A percentile compares a stretch with the other conserved stretches of the same genome.
Evolutionary conservation across 352 stramenopile species (phyloP).

Genomic region (Globisporangium apiculatum): DNA sequence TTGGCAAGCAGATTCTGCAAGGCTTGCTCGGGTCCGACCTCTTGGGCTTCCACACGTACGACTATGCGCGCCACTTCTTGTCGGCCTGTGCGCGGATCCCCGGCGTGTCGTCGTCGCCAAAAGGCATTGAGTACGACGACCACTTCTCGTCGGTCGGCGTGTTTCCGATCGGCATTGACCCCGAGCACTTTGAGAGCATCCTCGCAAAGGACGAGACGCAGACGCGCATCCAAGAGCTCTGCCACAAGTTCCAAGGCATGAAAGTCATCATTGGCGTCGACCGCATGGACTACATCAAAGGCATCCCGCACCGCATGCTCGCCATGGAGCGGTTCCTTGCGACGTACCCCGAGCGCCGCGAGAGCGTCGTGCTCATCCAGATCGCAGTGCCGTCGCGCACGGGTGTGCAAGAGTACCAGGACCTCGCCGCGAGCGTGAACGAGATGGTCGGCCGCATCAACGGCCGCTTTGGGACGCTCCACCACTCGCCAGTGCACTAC

Average conservation of each 20-base stretch:
- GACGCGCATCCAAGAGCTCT: conserved; percentile 56
- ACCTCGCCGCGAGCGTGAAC: conserved; percentile 72
- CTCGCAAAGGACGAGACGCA: conserved; percentile 42
- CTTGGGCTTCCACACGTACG: conserved; percentile 84
- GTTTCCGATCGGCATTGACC: conserved; percentile 82
- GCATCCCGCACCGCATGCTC: conserved; percentile 84
- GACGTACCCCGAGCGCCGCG: conserved; percentile 78
- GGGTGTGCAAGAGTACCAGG: conserved; percentile 51
- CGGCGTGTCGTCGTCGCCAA: conserved; percentile 57
- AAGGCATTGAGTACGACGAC: conserved; percentile 63
- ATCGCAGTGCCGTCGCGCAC: conserved; percentile 89
- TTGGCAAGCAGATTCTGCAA: conserved; percentile 63
- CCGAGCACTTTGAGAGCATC: conserved; percentile 70
- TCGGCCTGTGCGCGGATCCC: conserved; percentile 73
- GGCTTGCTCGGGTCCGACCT: conserved; percentile 80
- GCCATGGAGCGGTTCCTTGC: conserved; percentile 72
- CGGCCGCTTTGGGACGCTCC: conserved; percentile 75
- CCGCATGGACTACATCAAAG: conserved; percentile 84
- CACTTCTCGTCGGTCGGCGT: conserved; percentile 84
- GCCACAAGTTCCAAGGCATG: conserved; percentile 57
- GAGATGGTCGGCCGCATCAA: conserved; percentile 88
- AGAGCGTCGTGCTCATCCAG: conserved; percentile 94
- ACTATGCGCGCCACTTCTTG: conserved; percentile 85
- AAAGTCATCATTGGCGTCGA: conserved; percentile 86
- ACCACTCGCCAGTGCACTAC: conserved; percentile 88